phyloP scores from a whole-genome alignment of 768 basidiomycete species.

The Tricholoma sp. region DNA sequence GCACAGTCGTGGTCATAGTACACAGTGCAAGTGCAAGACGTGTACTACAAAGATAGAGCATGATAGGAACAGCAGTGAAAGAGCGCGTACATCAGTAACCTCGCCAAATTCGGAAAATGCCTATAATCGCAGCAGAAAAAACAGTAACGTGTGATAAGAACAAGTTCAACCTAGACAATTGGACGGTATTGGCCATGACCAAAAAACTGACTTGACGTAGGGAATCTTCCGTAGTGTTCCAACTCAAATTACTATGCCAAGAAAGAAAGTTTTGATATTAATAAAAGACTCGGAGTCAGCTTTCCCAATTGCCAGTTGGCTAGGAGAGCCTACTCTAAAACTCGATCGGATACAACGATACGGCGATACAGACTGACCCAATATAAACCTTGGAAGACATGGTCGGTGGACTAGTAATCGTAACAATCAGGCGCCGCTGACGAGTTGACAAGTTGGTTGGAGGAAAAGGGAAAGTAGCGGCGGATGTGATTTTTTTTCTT shows the following conservation, averaged over 20 bases:
- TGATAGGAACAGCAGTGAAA: conserved; percentile 27
- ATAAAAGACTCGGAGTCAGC: conserved; percentile 55
- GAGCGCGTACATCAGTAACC: conserved; percentile 86
- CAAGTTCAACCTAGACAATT: conserved; percentile 22
- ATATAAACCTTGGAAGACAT: conserved; percentile 89
- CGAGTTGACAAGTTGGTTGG: conserved; percentile 40
- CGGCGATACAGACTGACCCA: conserved; percentile 79
- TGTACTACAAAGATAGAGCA: conserved; percentile 9
- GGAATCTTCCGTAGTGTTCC: conserved; percentile 93
- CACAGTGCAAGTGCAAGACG: conserved; percentile 8
- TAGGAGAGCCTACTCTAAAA: conserved; percentile 43
- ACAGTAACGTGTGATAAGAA: conserved; percentile 29
- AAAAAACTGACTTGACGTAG: conserved; percentile 77
- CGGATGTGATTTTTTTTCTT: conserved; percentile 33
- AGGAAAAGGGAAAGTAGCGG: conserved; percentile 32
- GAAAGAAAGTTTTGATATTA: conserved; percentile 10
- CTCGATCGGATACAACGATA: conserved; percentile 22
- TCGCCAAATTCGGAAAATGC: conserved; percentile 80
- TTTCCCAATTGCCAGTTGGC: conserved; percentile 38
- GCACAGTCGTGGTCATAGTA: conserved; percentile 18
- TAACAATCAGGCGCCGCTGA: conserved; percentile 44
- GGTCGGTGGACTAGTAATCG: conserved; percentile 45
- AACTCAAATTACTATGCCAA: conserved; percentile 84
- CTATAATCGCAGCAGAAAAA: conserved; percentile 59
- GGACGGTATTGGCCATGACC: conserved; percentile 18